A percentile compares a stretch with the other conserved stretches of the same genome.
phyloP scores from a whole-genome alignment of 2,329 filamentous ascomycete genomes.

The Xylaria sp. region DNA sequence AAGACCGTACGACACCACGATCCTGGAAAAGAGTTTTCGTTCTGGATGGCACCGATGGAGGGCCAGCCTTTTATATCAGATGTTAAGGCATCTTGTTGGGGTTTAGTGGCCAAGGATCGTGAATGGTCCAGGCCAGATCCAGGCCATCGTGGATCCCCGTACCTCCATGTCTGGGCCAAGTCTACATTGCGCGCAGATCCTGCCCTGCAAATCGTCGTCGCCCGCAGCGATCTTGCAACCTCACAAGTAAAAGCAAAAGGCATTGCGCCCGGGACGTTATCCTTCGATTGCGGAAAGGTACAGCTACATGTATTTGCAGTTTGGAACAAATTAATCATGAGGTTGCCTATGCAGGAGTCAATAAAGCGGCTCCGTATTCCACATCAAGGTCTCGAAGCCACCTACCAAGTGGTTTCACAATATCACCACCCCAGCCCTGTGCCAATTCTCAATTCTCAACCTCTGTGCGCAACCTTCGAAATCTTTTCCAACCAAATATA shows the following conservation, averaged over 20 bases:
- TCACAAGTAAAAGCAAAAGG: slow-evolving; percentile 10
- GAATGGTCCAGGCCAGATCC: slow-evolving; percentile 32
- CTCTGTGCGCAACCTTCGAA: background rate
- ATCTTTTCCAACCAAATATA: background rate
- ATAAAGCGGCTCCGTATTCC: slow-evolving; percentile 1
- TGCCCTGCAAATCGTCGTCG: background rate
- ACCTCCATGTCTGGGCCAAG: slow-evolving; percentile 12
- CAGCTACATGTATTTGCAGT: background rate
- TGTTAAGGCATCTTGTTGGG: slow-evolving; percentile 10
- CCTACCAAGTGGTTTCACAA: background rate
- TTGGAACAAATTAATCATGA: background rate
- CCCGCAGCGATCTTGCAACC: slow-evolving; percentile 6
- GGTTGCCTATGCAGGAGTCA: slow-evolving; percentile 5
- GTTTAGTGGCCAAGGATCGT: slow-evolving; percentile 29
- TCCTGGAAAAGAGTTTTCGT: slow-evolving; percentile 11
- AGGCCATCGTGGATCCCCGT: slow-evolving; percentile 20
- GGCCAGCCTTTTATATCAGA: slow-evolving; percentile 29
- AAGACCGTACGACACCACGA: slow-evolving; percentile 23
- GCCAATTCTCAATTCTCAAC: background rate
- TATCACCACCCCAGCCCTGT: background rate
- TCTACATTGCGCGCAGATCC: slow-evolving; percentile 19
- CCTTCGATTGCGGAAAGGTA: slow-evolving; percentile 12
- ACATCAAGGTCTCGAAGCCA: background rate
- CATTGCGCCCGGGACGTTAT: background rate
- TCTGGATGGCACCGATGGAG: slow-evolving; percentile 22